A percentile compares a stretch with the other conserved stretches of the same genome.
These are phyloP conservation scores for Elsinoe ampelina DNA, from an alignment of 2,329 filamentous ascomycete species.

Conservation along the genomic window DNA sequence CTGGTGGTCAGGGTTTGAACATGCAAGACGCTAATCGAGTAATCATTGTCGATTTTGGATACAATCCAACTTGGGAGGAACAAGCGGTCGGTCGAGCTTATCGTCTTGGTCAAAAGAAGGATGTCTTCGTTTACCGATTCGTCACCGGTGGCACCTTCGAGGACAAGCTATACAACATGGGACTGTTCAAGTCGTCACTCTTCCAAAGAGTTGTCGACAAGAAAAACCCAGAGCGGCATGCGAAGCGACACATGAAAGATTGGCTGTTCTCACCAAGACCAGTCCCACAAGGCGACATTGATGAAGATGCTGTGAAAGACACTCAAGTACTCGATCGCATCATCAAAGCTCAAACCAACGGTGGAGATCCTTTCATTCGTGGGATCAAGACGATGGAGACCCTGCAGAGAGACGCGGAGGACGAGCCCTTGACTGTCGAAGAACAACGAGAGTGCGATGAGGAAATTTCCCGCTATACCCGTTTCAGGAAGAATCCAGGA, in stretches of 20 bases:
- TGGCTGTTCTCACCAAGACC: conserved; percentile 52
- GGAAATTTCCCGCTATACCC: conserved; percentile 30
- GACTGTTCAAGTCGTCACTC: conserved; percentile 75
- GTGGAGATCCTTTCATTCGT: conserved; percentile 41
- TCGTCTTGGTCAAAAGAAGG: conserved; percentile 71
- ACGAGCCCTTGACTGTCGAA: conserved; percentile 25
- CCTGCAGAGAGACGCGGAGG: conserved; percentile 25
- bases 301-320: conserved; percentile 47
- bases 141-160: conserved; percentile 72
- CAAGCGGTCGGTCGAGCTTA: conserved; percentile 83
- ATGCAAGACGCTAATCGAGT: conserved; percentile 77
- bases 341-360: conserved; percentile 40
- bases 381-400: conserved; percentile 28
- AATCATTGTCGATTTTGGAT: conserved; percentile 74
- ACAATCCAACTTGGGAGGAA: conserved; percentile 71
- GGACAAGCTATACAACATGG: conserved; percentile 59
- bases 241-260: conserved; percentile 42
- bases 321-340: conserved; percentile 51
- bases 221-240: conserved; percentile 62
- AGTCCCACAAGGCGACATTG: conserved; percentile 44
- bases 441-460: conserved; percentile 24
- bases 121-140: conserved; percentile 78
- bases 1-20: conserved; percentile 76
- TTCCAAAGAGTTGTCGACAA: conserved; percentile 74
- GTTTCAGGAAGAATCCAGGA: background rate